Percentiles rank a stretch among this genome's conserved stretches.
Evolutionary conservation across 345 rosid species (phyloP).

Genomic region (Lagerstroemia speciosa): DNA sequence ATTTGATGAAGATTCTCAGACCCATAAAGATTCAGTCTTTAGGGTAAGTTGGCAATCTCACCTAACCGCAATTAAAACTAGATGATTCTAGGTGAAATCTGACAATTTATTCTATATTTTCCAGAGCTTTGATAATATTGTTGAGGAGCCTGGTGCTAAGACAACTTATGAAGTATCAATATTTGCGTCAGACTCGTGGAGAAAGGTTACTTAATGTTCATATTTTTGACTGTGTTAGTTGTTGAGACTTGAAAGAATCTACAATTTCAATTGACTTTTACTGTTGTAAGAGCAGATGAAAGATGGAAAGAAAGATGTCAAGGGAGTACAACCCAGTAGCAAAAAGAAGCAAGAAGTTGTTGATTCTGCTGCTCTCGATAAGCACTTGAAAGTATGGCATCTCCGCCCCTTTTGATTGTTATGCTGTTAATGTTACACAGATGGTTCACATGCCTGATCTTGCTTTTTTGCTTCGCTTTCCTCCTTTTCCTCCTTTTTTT

Average conservation of each 20-base stretch:
- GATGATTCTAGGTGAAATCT: not conserved
- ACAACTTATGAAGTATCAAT: constrained; percentile 76
- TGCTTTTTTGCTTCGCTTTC: not conserved
- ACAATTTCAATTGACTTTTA: constrained; percentile 3
- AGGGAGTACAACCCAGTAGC: constrained; percentile 19
- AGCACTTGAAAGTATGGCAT: constrained; percentile 35
- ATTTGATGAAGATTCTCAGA: constrained; percentile 28
- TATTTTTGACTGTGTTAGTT: constrained; percentile 1
- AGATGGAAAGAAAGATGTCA: constrained; percentile 18
- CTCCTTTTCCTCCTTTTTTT: constrained; percentile 1
- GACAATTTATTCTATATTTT: constrained; percentile 4
- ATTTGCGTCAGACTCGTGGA: constrained; percentile 60
- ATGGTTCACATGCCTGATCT: not conserved
- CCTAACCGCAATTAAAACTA: not conserved
- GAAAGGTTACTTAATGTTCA: constrained; percentile 46
- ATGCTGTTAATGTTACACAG: constrained; percentile 1
- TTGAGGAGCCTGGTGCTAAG: constrained; percentile 44
- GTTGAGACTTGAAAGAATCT: not conserved
- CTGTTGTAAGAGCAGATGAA: constrained; percentile 6
- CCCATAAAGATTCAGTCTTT: constrained; percentile 26
- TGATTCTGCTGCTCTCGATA: constrained; percentile 19
- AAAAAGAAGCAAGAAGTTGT: constrained; percentile 23
- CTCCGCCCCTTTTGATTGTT: constrained; percentile 2
- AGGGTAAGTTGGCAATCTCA: constrained; percentile 25
- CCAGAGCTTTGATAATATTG: constrained; percentile 44